Evolutionary conservation across 768 basidiomycete species (phyloP).

Genomic region (Calocera viscosa): DNA sequence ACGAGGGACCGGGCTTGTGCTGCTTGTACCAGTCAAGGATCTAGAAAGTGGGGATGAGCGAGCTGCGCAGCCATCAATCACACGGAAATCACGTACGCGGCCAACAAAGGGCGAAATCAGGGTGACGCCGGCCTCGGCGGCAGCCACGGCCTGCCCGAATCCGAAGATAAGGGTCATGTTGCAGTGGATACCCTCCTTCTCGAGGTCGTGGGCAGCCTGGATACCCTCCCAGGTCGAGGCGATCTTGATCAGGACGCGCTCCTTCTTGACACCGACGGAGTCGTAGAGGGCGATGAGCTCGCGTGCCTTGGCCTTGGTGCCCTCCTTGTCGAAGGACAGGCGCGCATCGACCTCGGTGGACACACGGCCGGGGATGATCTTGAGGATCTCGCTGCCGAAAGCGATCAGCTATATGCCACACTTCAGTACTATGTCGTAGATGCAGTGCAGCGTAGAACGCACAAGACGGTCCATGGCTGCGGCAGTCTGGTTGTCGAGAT

Average conservation of each 20-base stretch:
- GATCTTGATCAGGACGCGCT: conserved; percentile 97
- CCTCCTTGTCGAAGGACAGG: conserved; percentile 91
- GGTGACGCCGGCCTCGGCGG: conserved; percentile 95
- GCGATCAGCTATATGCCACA: conserved; percentile 62
- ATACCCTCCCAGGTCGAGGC: conserved; percentile 99
- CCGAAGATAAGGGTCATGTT: conserved; percentile 98
- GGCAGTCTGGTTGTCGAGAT: conserved; percentile 60
- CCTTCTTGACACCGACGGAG: conserved; percentile 83
- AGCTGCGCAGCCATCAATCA: conserved; percentile 15
- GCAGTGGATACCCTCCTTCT: conserved; percentile 93
- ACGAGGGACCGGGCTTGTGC: conserved; percentile 60
- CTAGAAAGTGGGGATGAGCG: conserved; percentile 28
- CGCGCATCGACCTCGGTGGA: conserved; percentile 98
- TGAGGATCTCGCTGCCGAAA: conserved; percentile 91
- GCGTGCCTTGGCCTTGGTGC: conserved; percentile 70
- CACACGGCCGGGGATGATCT: conserved; percentile 93
- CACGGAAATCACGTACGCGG: conserved; percentile 46
- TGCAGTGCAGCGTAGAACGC: conserved; percentile 23
- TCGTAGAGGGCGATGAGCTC: conserved; percentile 86
- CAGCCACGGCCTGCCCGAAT: conserved; percentile 96
- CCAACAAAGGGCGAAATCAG: conserved; percentile 99
- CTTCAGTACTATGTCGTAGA: conserved; percentile 12
- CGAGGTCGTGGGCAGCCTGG: conserved; percentile 93
- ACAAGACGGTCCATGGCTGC: conserved; percentile 83
- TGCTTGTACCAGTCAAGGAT: conserved; percentile 99